Evolutionary conservation across 176 grass and related monocot species (phyloP).

Genomic region (Echinochloa phyllopogon): DNA sequence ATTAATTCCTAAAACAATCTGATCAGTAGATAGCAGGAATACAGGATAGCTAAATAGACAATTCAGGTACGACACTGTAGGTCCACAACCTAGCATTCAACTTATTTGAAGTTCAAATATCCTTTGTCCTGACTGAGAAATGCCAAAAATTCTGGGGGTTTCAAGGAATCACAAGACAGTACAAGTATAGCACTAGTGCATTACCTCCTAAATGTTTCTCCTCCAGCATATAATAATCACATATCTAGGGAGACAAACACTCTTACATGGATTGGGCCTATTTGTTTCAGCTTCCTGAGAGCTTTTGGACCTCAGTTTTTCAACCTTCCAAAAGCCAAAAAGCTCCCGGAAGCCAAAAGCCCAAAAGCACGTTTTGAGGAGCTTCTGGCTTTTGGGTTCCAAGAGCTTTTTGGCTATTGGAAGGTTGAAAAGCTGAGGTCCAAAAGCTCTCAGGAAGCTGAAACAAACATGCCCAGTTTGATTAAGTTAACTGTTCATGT

Average conservation of each 20-base stretch:
- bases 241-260: neutral
- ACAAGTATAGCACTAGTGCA: neutral
- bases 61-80: neutral
- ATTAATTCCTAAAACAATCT: neutral
- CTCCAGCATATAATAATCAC: neutral
- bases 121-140: neutral
- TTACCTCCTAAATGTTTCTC: neutral
- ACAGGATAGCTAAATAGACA: neutral
- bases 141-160: neutral
- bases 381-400: too few species aligned
- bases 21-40: neutral
- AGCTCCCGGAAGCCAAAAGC: too few species aligned
- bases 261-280: neutral
- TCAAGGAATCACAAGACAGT: neutral
- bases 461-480: too few species aligned
- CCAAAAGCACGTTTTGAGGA: too few species aligned
- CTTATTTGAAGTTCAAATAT: neutral
- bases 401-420: too few species aligned
- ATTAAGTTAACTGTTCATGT: neutral
- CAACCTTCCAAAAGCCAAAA: too few species aligned
- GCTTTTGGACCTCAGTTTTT: too few species aligned
- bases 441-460: too few species aligned
- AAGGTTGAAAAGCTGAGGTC: too few species aligned
- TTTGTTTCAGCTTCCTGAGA: too few species aligned
- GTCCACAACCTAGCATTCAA: neutral